Evolutionary conservation across 1,139 yeast species (phyloP), one percentile per base, ranked within the genome.

Genomic region (Hyphopichia fennica): DNA sequence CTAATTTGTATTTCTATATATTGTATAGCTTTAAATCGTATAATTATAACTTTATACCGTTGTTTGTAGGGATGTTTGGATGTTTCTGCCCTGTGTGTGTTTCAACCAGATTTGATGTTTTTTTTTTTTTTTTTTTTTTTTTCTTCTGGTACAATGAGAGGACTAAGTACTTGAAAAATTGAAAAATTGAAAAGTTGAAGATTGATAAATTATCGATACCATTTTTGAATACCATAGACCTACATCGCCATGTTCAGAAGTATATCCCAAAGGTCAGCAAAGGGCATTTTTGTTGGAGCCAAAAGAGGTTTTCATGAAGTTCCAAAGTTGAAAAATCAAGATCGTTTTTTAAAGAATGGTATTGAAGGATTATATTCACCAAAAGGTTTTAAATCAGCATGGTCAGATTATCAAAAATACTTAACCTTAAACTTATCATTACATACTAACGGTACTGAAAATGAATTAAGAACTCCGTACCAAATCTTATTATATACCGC

Each of bases 341-440:
- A 62, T 3, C 46, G 51, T 25, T 77, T 69, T 50, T 48, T 64
- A 18, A 49, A 65, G 37, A 56, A 65, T 14, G 96, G 96, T 18
- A 78, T 91, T 41, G 77, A 81, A 38, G 93, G 93, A 1, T 72
- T 93, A 38, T 84, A 83, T 67, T 72, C 88, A 14, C 64, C 85
- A 2, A 58, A 72, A 43, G 96, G 91, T 22, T 87, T 83, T 65
- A 67, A 81, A 46, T 65, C 76, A 11, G 87, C 90, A 4, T 93
- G 98, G 97, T 66, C 69, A 5, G 87, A 90, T 45, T 84, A 88
- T 62, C 99, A 91, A 64, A 74, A 72, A 43, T 81, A 69, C 49
- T 68, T 89, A 39, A 79, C 89, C 25, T 76, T 80, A 47, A 84
- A 84, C 49, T 74, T 93, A 48, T 78, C 90, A n/a, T 66, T 84